Percentiles rank a stretch among this genome's conserved stretches.
These are phyloP conservation scores for Salicornia ramosissima DNA, from an alignment of 148 eudicot species.

Conservation along the genomic window DNA sequence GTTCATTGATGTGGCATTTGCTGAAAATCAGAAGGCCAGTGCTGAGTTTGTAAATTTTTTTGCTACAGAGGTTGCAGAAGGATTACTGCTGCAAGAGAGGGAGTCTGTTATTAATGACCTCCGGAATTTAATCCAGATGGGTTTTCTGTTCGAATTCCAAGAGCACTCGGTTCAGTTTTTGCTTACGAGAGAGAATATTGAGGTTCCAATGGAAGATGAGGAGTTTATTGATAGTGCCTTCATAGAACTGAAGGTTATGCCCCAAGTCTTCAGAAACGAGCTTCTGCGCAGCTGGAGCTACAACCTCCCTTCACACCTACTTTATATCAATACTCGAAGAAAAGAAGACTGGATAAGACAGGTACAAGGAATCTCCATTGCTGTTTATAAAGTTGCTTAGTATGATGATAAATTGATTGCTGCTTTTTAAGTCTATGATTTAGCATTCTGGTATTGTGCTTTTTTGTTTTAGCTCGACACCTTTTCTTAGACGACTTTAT, in stretches of 20 bases:
- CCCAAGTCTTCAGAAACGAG: slow-evolving; percentile 4
- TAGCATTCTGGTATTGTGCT: no score
- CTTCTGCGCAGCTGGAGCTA: slow-evolving; percentile 1
- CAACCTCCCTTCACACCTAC: slow-evolving; percentile 15
- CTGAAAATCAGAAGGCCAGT: slow-evolving; percentile 14
- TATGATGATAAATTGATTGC: no score
- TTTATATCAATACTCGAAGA: slow-evolving; percentile 3
- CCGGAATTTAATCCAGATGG: slow-evolving; percentile 26
- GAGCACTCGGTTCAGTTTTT: slow-evolving; percentile 22
- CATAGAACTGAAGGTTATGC: background rate
- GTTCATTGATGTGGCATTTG: slow-evolving; percentile 16
- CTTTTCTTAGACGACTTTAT: background rate
- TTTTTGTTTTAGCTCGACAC: no score
- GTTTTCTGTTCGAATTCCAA: slow-evolving; percentile 22
- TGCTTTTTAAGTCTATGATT: no score
- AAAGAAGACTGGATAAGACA: slow-evolving; percentile 19
- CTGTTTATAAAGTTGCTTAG: background rate
- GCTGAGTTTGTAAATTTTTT: slow-evolving; percentile 24
- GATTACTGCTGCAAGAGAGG: slow-evolving; percentile 15
- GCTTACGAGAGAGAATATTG: slow-evolving; percentile 23
- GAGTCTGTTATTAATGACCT: slow-evolving; percentile 19
- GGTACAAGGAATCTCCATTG: slow-evolving; percentile 10
- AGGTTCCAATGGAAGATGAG: slow-evolving; percentile 23
- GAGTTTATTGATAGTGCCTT: slow-evolving; percentile 20
- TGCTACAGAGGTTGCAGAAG: slow-evolving; percentile 23